phyloP scores from a whole-genome alignment of 1,139 yeast species.

The Geotrichum restrictum region DNA sequence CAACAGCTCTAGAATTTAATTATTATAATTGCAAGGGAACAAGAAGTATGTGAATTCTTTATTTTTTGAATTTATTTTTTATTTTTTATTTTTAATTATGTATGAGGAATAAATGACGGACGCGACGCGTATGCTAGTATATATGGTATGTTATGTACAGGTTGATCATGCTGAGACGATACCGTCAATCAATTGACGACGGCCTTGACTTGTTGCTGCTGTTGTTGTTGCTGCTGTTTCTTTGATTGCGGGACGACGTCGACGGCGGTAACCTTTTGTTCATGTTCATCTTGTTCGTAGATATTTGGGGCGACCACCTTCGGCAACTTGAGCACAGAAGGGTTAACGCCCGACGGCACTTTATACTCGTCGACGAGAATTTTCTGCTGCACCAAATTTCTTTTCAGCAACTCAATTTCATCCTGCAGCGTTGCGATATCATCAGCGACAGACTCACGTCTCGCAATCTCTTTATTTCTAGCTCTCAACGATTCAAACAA shows the following conservation, averaged over 20 bases:
- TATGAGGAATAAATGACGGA: constrained; percentile 1
- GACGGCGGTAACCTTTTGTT: background rate
- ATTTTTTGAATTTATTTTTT: background rate
- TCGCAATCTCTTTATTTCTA: constrained; percentile 57
- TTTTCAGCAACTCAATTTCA: constrained; percentile 61
- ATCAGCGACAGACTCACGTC: constrained; percentile 62
- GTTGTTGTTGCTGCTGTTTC: background rate
- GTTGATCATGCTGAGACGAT: background rate
- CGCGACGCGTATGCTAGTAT: constrained; percentile 3
- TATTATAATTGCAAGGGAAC: too few species aligned
- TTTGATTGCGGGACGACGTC: background rate
- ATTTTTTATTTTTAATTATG: background rate
- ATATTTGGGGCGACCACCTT: constrained; percentile 9
- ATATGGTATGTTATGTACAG: background rate
- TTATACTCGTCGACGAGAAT: constrained; percentile 48
- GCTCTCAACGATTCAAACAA: constrained; percentile 69
- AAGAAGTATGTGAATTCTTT: too few species aligned
- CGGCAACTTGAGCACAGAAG: constrained; percentile 42
- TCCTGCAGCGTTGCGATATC: constrained; percentile 66
- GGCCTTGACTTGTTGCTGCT: background rate
- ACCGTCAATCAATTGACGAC: too few species aligned
- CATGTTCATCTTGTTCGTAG: constrained; percentile 11
- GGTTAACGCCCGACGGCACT: constrained; percentile 48
- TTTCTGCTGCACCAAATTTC: constrained; percentile 43
- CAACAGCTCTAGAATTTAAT: too few species aligned